Percentiles rank a stretch among this genome's conserved stretches.
These are phyloP conservation scores for Podila minutissima DNA, from an alignment of 192 early-diverging fungal genomes.

Conservation along the genomic window DNA sequence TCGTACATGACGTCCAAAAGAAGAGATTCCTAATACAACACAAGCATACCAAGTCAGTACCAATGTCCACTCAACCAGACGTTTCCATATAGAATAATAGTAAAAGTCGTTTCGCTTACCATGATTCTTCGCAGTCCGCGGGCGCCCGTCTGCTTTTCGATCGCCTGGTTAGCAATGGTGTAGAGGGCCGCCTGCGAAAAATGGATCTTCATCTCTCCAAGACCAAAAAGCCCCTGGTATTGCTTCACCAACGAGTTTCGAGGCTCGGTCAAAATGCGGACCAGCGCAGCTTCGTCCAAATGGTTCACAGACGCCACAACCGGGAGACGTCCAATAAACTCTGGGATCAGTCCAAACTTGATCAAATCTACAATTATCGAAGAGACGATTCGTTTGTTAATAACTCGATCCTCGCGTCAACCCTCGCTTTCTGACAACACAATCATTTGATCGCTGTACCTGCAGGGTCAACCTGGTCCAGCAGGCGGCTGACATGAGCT, in stretches of 20 bases:
- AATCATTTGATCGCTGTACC: slow-evolving; percentile 4
- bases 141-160: slow-evolving; percentile 87
- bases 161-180: slow-evolving; percentile 78
- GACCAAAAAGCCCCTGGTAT: slow-evolving; percentile 78
- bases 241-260: slow-evolving; percentile 85
- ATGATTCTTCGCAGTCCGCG: slow-evolving; percentile 89
- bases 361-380: slow-evolving; percentile 68
- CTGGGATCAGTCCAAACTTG: slow-evolving; percentile 89
- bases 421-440: not conserved
- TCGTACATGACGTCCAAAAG: slow-evolving; percentile 86
- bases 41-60: not conserved
- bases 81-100: not conserved
- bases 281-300: slow-evolving; percentile 72
- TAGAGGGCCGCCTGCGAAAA: slow-evolving; percentile 77
- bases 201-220: slow-evolving; percentile 72
- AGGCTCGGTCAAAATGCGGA: slow-evolving; percentile 82
- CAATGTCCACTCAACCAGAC: too few relatives aligned
- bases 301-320: slow-evolving; percentile 81
- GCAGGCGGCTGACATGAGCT: slow-evolving; percentile 25
- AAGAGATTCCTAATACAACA: slow-evolving; percentile 69
- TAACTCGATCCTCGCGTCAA: not conserved
- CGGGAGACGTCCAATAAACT: slow-evolving; percentile 91
- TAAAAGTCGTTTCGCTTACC: slow-evolving; percentile 47
- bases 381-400: not conserved
- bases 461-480: slow-evolving; percentile 43